Evolutionary conservation across 176 grass and related monocot genomes (phyloP).

Genomic region (Phoenix roebelenii): DNA sequence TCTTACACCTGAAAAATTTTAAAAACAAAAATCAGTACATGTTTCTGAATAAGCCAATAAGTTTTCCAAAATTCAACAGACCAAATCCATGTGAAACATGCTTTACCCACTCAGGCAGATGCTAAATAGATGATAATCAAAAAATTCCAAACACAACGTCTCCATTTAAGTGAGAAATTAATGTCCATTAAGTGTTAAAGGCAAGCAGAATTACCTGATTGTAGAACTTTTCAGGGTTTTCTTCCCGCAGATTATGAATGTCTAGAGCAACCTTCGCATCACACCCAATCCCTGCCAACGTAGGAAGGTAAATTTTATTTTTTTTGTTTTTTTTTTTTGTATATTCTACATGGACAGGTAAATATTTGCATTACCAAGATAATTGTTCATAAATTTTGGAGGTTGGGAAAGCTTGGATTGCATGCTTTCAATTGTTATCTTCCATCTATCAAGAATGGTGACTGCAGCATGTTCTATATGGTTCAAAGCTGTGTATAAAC

Average conservation of each 20-base stretch:
- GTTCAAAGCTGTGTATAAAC: constrained; percentile 48
- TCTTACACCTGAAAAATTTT: too few species aligned
- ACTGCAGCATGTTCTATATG: constrained; percentile 65
- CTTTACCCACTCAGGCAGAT: too few species aligned
- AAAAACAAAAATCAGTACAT: too few species aligned
- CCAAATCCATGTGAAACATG: too few species aligned
- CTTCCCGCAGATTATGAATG: constrained; percentile 89
- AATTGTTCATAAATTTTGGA: constrained; percentile 74
- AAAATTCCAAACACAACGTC: not conserved
- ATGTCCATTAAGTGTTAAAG: too few species aligned
- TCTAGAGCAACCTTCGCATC: constrained; percentile 99
- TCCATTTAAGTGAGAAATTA: constrained; percentile 3
- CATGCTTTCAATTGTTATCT: constrained; percentile 38
- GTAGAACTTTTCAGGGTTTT: constrained; percentile 93
- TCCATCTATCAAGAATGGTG: constrained; percentile 75
- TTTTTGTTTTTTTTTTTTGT: too few species aligned
- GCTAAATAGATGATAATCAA: too few species aligned
- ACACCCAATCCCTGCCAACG: constrained; percentile 74
- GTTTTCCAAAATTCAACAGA: too few species aligned
- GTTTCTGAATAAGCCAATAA: too few species aligned
- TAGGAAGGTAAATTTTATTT: not conserved
- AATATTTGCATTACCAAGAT: constrained; percentile 40
- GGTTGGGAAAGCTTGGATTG: constrained; percentile 36
- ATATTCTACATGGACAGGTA: too few species aligned
- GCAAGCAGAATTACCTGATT: constrained; percentile 49